Evolutionary conservation across 2,329 filamentous ascomycete species (phyloP).

Genomic region (Colletotrichum somersetense): DNA sequence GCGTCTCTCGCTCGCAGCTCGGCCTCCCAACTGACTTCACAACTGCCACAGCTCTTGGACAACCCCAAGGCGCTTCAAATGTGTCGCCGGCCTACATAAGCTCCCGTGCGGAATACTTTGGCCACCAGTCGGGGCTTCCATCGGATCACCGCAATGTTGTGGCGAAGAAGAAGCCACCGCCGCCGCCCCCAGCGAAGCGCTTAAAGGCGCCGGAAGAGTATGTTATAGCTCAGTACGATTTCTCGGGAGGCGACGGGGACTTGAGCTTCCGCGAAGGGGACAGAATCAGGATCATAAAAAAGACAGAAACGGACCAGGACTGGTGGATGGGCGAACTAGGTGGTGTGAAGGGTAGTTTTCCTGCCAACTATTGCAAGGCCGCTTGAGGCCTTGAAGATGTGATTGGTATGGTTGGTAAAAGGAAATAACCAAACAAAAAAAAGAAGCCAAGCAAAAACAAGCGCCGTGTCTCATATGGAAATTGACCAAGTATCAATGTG

Average conservation of each 20-base stretch:
- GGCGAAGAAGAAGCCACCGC: conserved; percentile 80
- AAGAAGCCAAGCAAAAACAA: not conserved
- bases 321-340: conserved; percentile 88
- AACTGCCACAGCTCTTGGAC: conserved; percentile 57
- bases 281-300: conserved; percentile 80
- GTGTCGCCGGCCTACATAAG: conserved; percentile 44
- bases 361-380: conserved; percentile 82
- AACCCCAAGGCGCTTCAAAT: conserved; percentile 48
- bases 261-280: conserved; percentile 83
- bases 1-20: conserved; percentile 46
- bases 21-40: conserved; percentile 60
- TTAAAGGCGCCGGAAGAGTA: conserved; percentile 64
- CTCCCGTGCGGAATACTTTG: conserved; percentile 50
- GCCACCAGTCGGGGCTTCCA: conserved; percentile 42
- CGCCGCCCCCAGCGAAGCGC: conserved; percentile 76
- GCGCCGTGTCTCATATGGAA: not conserved
- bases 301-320: conserved; percentile 83
- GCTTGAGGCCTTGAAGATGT: conserved; percentile 41
- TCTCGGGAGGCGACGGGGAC: conserved; percentile 79
- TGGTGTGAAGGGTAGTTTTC: conserved; percentile 79
- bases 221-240: conserved; percentile 82
- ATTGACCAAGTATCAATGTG: not conserved
- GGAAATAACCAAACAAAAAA: no score
- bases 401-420: not conserved
- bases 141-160: conserved; percentile 43